Conservation (phyloP, 305 asterid species). For the Ajuga reptans region DNA sequence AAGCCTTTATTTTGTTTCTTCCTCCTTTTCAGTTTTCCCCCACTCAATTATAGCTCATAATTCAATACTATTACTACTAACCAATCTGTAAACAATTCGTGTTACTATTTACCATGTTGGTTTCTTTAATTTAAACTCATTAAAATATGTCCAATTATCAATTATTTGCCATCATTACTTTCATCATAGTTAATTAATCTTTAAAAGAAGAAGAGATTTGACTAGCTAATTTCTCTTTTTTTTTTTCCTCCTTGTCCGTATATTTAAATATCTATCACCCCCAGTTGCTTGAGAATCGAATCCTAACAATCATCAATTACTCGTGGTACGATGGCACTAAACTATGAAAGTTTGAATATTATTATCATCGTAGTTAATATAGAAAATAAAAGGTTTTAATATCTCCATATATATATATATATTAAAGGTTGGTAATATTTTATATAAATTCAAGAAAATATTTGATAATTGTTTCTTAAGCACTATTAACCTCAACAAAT, state of each 20-base stretch:
- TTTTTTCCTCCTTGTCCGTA: too few relatives aligned
- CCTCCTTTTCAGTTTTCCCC: not conserved
- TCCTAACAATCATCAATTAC: too few relatives aligned
- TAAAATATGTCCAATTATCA: not conserved
- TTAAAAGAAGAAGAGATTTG: not conserved
- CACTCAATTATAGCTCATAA: slow-evolving; percentile 14
- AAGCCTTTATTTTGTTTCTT: too few relatives aligned
- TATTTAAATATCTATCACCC: too few relatives aligned
- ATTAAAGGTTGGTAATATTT: not conserved
- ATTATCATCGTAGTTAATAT: too few relatives aligned
- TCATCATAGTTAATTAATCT: not conserved
- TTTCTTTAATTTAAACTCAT: not conserved
- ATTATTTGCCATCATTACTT: not conserved
- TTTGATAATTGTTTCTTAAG: not conserved
- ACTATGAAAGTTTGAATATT: too few relatives aligned
- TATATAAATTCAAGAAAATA: not conserved
- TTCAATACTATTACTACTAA: not conserved
- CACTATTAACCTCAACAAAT: not conserved
- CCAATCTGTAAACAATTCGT: not conserved
- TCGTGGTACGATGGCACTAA: too few relatives aligned
- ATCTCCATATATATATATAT: too few relatives aligned
- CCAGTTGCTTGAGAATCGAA: too few relatives aligned
- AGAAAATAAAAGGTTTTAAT: too few relatives aligned
- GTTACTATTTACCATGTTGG: not conserved
- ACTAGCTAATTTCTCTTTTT: not conserved